These are phyloP conservation scores for Sclerotinia sclerotiorum DNA, from an alignment of 2,329 filamentous ascomycete species.

Conservation along the genomic window DNA sequence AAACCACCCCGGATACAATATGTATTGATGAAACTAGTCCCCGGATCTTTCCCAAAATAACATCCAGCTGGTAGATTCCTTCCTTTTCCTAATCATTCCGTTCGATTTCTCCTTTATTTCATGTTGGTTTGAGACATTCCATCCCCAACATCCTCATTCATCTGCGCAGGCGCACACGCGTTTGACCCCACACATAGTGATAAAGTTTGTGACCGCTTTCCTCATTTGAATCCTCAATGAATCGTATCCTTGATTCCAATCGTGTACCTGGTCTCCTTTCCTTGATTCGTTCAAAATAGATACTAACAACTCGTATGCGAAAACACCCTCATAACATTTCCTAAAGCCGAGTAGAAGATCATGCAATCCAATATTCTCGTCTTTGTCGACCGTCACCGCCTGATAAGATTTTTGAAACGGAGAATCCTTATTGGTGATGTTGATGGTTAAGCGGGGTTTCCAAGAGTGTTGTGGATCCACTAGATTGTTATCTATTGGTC, in stretches of 20 bases:
- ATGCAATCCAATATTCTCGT: background rate
- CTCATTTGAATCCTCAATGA: background rate
- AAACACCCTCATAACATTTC: conserved; percentile 3
- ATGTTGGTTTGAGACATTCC: conserved; percentile 4
- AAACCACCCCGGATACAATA: background rate
- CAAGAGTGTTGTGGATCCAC: conserved; percentile 14
- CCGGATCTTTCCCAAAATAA: conserved; percentile 4
- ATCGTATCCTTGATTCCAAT: background rate
- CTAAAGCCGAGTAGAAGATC: background rate
- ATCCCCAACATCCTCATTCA: conserved; percentile 9
- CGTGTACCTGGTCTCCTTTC: background rate
- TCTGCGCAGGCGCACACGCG: conserved; percentile 16
- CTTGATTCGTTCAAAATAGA: background rate
- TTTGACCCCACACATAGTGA: conserved; percentile 16
- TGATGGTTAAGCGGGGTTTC: conserved; percentile 7
- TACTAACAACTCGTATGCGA: background rate
- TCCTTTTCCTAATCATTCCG: background rate
- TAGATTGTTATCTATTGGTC: conserved; percentile 21
- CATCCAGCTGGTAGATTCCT: background rate
- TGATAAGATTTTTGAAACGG: background rate
- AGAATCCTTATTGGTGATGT: conserved; percentile 11
- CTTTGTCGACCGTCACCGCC: conserved; percentile 14
- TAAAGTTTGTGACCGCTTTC: conserved; percentile 11
- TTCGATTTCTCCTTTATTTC: background rate
- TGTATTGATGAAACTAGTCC: background rate